These are phyloP conservation scores for Bipolaris bicolor DNA, from an alignment of 2,329 filamentous ascomycete genomes.

Conservation along the genomic window DNA sequence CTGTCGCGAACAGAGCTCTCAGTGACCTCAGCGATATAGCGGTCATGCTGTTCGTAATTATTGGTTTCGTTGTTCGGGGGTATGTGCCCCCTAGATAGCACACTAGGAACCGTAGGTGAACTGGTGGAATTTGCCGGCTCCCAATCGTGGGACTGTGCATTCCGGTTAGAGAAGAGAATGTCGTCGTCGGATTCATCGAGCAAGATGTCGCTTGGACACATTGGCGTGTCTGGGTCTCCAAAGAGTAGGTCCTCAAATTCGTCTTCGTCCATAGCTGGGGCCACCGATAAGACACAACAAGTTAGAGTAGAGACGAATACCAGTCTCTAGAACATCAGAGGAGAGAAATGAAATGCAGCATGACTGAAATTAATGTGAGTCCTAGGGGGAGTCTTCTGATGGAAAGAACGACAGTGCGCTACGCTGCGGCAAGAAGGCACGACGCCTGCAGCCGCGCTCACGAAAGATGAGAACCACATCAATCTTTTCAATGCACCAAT, in stretches of 20 bases:
- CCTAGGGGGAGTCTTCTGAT: neutral
- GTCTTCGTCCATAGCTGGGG: conserved; percentile 28
- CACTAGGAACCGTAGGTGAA: neutral
- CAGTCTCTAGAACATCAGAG: neutral
- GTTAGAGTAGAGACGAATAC: neutral
- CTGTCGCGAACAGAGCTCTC: conserved; percentile 18
- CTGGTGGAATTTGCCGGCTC: neutral
- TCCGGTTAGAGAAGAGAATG: conserved; percentile 24
- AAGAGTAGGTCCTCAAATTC: conserved; percentile 43
- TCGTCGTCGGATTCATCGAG: conserved; percentile 29
- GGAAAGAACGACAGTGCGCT: conserved; percentile 8
- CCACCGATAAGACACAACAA: neutral
- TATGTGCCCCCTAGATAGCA: neutral
- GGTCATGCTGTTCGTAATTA: neutral
- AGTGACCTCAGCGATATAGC: neutral
- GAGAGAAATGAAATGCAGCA: neutral
- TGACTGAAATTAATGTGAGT: neutral
- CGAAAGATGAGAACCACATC: neutral
- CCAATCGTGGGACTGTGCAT: conserved; percentile 16
- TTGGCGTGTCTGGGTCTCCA: conserved; percentile 23
- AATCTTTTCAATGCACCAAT: neutral
- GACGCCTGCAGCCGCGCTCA: neutral
- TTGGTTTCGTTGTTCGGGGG: neutral
- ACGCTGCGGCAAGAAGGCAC: conserved; percentile 1
- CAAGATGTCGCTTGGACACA: conserved; percentile 17